Conservation (phyloP, 1,139 yeast species). For the Kurtzmaniella quercitrusa region DNA sequence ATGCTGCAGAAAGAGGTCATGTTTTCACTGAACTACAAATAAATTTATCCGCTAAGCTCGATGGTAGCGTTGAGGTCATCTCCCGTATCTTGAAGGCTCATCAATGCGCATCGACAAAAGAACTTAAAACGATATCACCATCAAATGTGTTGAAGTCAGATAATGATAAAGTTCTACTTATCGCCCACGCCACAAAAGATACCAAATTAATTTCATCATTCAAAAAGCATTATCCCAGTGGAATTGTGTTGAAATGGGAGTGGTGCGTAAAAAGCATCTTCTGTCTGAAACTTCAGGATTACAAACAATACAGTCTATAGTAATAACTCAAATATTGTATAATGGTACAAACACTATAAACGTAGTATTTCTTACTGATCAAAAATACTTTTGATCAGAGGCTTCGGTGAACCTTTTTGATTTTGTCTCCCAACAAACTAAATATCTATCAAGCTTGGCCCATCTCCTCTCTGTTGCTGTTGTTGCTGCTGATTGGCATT, state of each 20-base stretch:
- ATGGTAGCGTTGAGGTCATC: slow-evolving; percentile 66
- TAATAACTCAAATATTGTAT: background rate
- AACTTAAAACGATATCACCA: slow-evolving; percentile 22
- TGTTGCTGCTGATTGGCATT: slow-evolving; percentile 44
- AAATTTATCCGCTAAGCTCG: slow-evolving; percentile 57
- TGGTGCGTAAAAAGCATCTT: slow-evolving; percentile 64
- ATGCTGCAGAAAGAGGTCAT: slow-evolving; percentile 27
- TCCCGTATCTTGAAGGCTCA: slow-evolving; percentile 62
- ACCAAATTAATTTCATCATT: slow-evolving; percentile 40
- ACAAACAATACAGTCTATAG: slow-evolving; percentile 20
- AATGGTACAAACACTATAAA: slow-evolving; percentile 1
- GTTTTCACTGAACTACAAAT: slow-evolving; percentile 46
- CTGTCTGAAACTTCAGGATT: slow-evolving; percentile 33
- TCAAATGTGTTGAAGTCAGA: slow-evolving; percentile 12
- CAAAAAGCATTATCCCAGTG: slow-evolving; percentile 26
- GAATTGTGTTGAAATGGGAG: slow-evolving; percentile 56
- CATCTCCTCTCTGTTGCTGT: slow-evolving; percentile 33
- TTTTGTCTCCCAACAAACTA: no score
- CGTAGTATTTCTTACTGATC: background rate
- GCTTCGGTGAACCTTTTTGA: no score
- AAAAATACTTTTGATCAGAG: no score
- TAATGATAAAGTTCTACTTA: slow-evolving; percentile 19
- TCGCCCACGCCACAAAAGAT: slow-evolving; percentile 43
- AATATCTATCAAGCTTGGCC: slow-evolving; percentile 49
- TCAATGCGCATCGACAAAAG: slow-evolving; percentile 44